Base-by-base conservation (phyloP, 495 filamentous ascomycete species). In the Pseudevernia furfuracea region DNA sequence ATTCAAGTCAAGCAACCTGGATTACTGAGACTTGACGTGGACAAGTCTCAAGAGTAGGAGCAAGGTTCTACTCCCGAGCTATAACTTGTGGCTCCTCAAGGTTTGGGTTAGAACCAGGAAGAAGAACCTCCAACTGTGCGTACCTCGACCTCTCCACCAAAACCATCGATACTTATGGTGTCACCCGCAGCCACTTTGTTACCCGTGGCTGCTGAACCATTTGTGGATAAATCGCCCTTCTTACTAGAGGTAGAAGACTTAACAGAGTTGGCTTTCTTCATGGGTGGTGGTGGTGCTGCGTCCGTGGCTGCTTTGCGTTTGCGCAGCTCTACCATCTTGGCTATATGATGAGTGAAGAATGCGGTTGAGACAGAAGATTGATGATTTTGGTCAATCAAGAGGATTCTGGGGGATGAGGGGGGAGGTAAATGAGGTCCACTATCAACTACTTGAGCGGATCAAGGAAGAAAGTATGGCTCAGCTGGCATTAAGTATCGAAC, bases 141-240 rank as follows among this genome's bases (percentile, higher is more conserved):
- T n/a, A n/a, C n/a, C n/a, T 92, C 84, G 64, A 98, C 73, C 70
- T 92, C 87, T 63, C 91, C 89, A 69, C 91, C 89, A 75, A 96
- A 93, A 39, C 76, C 79, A 34, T 89, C 84, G 56, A 94, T 81
- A 41, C 77, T 71, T 71, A 96, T 78, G 36, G 75, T 81, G 66
- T 83, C 77, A 61, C 79, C 83, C 23, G 72, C 62, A 6, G 67
- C 65, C 44, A 64, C 65, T 49, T 43, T 68, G 3, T 23, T 46
- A 17, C 14, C 21, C 66, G 62, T 70, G 38, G 68, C 66, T 48
- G 69, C 66, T 52, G 69, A 68, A 62, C 73, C 64, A 39, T 75
- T 75, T 32, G 49, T 7, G 43, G 75, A 70, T 52, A 70, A 49
- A 61, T 73, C 76, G 49, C 60, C 55, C 60, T 70, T 67, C 75